Percentiles rank a stretch among this genome's conserved stretches.
Evolutionary conservation across 352 stramenopile species (phyloP).

Genomic region (Phytophthora cactorum): DNA sequence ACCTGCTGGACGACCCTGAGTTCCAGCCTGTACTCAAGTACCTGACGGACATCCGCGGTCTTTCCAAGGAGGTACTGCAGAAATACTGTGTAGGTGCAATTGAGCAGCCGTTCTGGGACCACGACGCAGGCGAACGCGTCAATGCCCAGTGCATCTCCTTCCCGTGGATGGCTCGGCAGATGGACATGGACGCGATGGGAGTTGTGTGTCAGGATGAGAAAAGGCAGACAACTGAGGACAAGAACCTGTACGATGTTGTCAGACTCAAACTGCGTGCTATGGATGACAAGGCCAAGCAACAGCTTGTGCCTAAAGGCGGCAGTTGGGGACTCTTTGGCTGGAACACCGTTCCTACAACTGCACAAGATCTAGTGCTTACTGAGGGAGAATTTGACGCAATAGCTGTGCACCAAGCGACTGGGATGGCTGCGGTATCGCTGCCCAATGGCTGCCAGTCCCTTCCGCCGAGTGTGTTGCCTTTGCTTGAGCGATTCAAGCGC

Average conservation of each 20-base stretch:
- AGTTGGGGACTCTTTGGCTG: slow-evolving; percentile 99
- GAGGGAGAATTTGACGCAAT: slow-evolving; percentile 98
- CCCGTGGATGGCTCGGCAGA: slow-evolving; percentile 93
- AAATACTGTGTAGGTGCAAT: slow-evolving; percentile 92
- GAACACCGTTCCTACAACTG: slow-evolving; percentile 93
- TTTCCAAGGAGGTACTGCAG: slow-evolving; percentile 73
- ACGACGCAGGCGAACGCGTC: slow-evolving; percentile 51
- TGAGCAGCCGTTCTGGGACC: slow-evolving; percentile 85
- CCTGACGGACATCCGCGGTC: slow-evolving; percentile 69
- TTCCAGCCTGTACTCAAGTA: slow-evolving; percentile 75
- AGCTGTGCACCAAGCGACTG: slow-evolving; percentile 97
- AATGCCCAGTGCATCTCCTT: slow-evolving; percentile 93
- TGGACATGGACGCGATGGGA: slow-evolving; percentile 88
- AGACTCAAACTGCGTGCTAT: slow-evolving; percentile 87
- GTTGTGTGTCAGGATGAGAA: slow-evolving; percentile 55
- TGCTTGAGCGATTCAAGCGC: slow-evolving; percentile 97
- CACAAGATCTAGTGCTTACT: slow-evolving; percentile 95
- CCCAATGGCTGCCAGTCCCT: slow-evolving; percentile 98
- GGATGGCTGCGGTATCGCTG: slow-evolving; percentile 92
- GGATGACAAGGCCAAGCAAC: slow-evolving; percentile 88
- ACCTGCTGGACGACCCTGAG: slow-evolving; percentile 69
- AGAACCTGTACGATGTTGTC: slow-evolving; percentile 83
- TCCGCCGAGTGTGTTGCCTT: slow-evolving; percentile 93
- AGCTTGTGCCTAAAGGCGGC: slow-evolving; percentile 91
- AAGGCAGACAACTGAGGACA: slow-evolving; percentile 43